Percentiles rank a stretch among this genome's conserved stretches.
These are phyloP conservation scores for Hygrophila difformis DNA, from an alignment of 257 asterid genomes.

Conservation along the genomic window DNA sequence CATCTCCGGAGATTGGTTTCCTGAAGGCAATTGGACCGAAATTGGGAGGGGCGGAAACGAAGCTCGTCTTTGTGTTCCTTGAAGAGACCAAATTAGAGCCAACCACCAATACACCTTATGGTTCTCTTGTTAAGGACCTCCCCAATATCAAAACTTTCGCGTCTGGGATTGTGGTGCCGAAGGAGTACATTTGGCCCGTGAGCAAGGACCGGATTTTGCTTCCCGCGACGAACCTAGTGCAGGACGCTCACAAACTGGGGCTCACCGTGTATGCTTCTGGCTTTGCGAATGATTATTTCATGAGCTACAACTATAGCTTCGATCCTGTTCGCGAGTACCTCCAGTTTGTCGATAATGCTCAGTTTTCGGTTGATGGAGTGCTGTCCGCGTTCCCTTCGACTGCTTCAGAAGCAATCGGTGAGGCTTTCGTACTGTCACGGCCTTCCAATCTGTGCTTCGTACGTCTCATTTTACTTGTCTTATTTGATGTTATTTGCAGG, in stretches of 20 bases:
- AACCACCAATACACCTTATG: slow-evolving; percentile 47
- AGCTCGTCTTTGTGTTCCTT: slow-evolving; percentile 47
- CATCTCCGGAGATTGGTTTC: slow-evolving; percentile 92
- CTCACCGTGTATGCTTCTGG: slow-evolving; percentile 61
- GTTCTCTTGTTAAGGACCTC: slow-evolving; percentile 36
- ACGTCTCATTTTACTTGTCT: not conserved
- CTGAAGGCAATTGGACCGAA: slow-evolving; percentile 45
- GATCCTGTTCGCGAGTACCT: slow-evolving; percentile 76
- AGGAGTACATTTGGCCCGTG: slow-evolving; percentile 72
- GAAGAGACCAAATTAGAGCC: slow-evolving; percentile 42
- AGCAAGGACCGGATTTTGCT: slow-evolving; percentile 32
- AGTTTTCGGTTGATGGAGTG: slow-evolving; percentile 76
- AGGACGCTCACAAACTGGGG: slow-evolving; percentile 74
- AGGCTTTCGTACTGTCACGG: slow-evolving; percentile 9
- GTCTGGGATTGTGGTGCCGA: slow-evolving; percentile 73
- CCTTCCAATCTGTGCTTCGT: not conserved
- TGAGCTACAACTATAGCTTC: slow-evolving; percentile 78
- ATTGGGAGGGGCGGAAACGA: slow-evolving; percentile 32
- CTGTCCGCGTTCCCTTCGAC: slow-evolving; percentile 77
- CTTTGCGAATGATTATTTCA: slow-evolving; percentile 61
- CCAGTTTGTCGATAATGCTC: slow-evolving; percentile 51
- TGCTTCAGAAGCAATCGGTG: slow-evolving; percentile 78
- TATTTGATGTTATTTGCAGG: slow-evolving; percentile 27
- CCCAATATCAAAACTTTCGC: slow-evolving; percentile 61
- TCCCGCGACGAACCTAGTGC: slow-evolving; percentile 58